phyloP scores from a whole-genome alignment of 768 basidiomycete genomes.

The Auriscalpium vulgare region DNA sequence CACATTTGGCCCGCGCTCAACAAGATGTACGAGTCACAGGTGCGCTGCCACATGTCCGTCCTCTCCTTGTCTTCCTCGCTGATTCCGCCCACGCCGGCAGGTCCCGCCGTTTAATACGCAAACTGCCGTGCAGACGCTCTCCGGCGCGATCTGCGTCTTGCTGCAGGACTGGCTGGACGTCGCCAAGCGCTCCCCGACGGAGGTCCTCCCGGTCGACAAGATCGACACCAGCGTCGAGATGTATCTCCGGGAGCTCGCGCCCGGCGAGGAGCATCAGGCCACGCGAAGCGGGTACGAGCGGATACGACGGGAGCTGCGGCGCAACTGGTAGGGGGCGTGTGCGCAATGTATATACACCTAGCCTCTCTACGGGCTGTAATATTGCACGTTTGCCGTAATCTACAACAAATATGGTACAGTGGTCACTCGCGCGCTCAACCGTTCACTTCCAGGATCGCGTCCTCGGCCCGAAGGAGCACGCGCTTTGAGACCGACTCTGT shows the following conservation, averaged over 20 bases:
- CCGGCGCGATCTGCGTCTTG: slow-evolving; percentile 76
- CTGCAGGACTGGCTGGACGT: slow-evolving; percentile 75
- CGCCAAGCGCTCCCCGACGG: slow-evolving; percentile 66
- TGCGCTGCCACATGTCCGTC: slow-evolving; percentile 24
- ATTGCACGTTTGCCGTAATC: neutral
- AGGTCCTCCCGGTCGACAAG: slow-evolving; percentile 71
- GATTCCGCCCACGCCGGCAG: slow-evolving; percentile 26
- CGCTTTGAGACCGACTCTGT: slow-evolving; percentile 54
- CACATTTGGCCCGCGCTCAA: slow-evolving; percentile 84
- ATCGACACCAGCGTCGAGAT: slow-evolving; percentile 68
- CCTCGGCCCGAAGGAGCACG: slow-evolving; percentile 62
- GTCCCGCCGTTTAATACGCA: slow-evolving; percentile 81
- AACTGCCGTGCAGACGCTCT: slow-evolving; percentile 69
- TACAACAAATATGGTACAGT: neutral
- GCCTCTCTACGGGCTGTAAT: neutral
- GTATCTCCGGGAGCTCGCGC: slow-evolving; percentile 64
- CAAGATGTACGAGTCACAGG: slow-evolving; percentile 62
- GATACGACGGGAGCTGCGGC: slow-evolving; percentile 62
- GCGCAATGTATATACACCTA: neutral
- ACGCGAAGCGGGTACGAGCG: slow-evolving; percentile 60
- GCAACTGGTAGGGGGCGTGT: slow-evolving; percentile 48
- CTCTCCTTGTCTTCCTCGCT: neutral
- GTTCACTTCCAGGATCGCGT: slow-evolving; percentile 72
- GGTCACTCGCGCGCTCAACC: slow-evolving; percentile 22
- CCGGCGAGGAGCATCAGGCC: slow-evolving; percentile 39